phyloP scores from a whole-genome alignment of 139 green algal species.

The Chlamydomonas asymmetrica region DNA sequence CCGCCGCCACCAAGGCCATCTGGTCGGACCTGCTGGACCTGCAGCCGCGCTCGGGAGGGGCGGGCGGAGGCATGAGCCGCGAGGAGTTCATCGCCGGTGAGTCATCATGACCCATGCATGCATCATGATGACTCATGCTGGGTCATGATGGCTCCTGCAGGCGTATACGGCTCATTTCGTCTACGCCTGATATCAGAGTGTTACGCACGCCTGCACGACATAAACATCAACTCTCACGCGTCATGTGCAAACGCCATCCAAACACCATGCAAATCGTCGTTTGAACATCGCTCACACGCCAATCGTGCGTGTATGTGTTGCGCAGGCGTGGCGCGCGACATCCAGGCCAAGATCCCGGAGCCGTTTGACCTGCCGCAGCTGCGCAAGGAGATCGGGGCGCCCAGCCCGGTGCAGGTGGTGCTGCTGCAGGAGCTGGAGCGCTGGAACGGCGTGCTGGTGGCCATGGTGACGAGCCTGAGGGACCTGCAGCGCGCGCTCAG shows the following conservation, averaged over 20 bases:
- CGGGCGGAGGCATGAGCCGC: conserved; percentile 50
- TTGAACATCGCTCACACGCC: no score
- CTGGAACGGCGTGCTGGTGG: conserved; percentile 70
- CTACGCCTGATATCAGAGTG: no score
- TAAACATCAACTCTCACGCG: no score
- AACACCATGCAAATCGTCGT: no score
- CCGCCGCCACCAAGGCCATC: conserved; percentile 71
- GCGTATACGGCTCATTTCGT: no score
- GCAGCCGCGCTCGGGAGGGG: conserved; percentile 63
- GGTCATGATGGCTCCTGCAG: no score
- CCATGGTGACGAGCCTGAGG: conserved; percentile 69
- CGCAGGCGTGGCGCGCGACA: conserved; percentile 69
- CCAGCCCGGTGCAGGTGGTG: conserved; percentile 70
- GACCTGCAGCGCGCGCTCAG: conserved; percentile 76
- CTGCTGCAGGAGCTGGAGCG: conserved; percentile 86
- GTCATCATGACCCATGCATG: no score
- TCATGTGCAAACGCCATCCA: no score
- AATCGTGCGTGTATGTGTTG: no score
- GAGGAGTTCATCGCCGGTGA: conserved; percentile 77
- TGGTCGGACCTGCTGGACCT: conserved; percentile 82
- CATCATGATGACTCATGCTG: no score
- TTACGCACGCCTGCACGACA: no score
- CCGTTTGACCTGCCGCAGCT: conserved; percentile 83
- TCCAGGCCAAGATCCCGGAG: conserved; percentile 71
- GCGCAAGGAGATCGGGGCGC: conserved; percentile 69